phyloP scores from a whole-genome alignment of 208 protist genomes.

The Acanthamoeba lenticulata region DNA sequence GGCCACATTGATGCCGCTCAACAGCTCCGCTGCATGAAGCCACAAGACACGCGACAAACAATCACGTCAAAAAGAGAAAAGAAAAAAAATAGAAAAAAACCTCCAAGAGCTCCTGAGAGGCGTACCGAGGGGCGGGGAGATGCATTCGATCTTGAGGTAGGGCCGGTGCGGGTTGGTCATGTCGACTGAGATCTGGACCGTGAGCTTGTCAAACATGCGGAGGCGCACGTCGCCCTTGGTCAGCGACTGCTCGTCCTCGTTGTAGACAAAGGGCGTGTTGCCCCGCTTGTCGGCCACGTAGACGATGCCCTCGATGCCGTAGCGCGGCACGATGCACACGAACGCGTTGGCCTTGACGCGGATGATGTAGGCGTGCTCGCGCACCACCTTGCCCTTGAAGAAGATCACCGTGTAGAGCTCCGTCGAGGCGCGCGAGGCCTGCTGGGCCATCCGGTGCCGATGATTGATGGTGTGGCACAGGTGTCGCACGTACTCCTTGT shows the following conservation, averaged over 20 bases:
- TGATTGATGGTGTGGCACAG: constrained; percentile 82
- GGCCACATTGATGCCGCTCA: not conserved
- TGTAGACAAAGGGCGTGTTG: not conserved
- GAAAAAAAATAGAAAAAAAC: no score
- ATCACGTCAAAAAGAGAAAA: not conserved
- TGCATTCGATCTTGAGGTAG: constrained; percentile 44
- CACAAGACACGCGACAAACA: no score
- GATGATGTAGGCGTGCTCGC: constrained; percentile 43
- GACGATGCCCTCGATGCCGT: constrained; percentile 59
- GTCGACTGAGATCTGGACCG: constrained; percentile 46
- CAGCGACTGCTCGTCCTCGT: constrained; percentile 42
- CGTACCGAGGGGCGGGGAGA: constrained; percentile 1
- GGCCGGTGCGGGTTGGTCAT: constrained; percentile 35
- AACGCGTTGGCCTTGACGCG: constrained; percentile 66
- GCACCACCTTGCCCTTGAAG: constrained; percentile 79
- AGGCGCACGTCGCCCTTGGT: not conserved
- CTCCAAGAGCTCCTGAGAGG: no score
- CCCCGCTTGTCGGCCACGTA: constrained; percentile 32
- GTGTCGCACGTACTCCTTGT: constrained; percentile 70
- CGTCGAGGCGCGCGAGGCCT: constrained; percentile 83
- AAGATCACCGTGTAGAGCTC: constrained; percentile 86
- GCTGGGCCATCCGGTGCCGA: constrained; percentile 84
- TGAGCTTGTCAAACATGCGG: constrained; percentile 58
- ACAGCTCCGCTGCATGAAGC: not conserved
- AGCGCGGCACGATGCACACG: constrained; percentile 24